phyloP scores from a whole-genome alignment of 2,329 filamentous ascomycete species.

The Coniochaeta pulveracea region DNA sequence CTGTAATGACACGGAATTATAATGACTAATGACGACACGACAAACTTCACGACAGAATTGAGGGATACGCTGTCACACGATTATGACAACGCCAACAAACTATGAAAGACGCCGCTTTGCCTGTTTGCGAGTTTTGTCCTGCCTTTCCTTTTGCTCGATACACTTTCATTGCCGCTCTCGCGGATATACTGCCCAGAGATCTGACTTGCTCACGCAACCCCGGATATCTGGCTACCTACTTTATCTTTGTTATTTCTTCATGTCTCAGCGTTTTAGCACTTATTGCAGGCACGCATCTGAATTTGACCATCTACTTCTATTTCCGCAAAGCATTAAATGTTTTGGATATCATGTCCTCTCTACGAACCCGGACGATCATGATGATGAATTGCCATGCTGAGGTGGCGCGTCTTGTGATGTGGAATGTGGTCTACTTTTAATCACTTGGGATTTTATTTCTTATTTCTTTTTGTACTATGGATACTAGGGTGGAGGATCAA shows the following conservation, averaged over 20 bases:
- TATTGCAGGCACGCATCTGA: constrained; percentile 24
- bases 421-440: too few species aligned
- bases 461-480: constrained; percentile 14
- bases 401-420: too few species aligned
- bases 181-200: constrained; percentile 14
- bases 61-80: constrained; percentile 4
- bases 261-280: constrained; percentile 9
- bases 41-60: constrained; percentile 6
- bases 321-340: constrained; percentile 8
- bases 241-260: constrained; percentile 13
- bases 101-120: constrained; percentile 4
- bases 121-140: constrained; percentile 7
- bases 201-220: constrained; percentile 36
- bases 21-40: constrained; percentile 13
- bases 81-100: constrained; percentile 3
- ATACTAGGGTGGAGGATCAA: too few species aligned
- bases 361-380: background rate
- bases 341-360: background rate
- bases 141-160: constrained; percentile 16
- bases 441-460: constrained; percentile 14
- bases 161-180: constrained; percentile 16
- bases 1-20: constrained; percentile 22
- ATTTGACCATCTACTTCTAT: constrained; percentile 17
- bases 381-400: too few species aligned
- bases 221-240: constrained; percentile 17